Evolutionary conservation across 2,329 filamentous ascomycete genomes (phyloP).

Genomic region (Colletotrichum melonis): DNA sequence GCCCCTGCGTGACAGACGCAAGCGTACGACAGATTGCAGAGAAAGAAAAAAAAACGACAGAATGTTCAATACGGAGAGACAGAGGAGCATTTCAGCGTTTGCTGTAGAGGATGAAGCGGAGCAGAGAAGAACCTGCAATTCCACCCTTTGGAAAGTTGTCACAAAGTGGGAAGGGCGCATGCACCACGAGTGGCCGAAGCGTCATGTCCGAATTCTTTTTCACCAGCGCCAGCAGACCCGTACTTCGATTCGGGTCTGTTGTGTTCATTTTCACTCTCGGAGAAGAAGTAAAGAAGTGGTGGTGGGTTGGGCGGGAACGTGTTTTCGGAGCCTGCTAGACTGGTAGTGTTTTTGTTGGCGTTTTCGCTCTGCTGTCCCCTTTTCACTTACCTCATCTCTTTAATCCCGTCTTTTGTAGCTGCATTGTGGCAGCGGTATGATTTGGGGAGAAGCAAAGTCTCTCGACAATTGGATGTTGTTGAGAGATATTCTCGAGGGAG

Average conservation of each 20-base stretch:
- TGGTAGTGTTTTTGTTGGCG: not conserved
- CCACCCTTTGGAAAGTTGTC: not conserved
- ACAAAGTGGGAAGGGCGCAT: not conserved
- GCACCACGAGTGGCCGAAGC: too few species aligned
- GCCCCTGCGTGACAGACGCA: not conserved
- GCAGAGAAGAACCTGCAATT: too few species aligned
- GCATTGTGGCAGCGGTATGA: not conserved
- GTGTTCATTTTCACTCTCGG: not conserved
- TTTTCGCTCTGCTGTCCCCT: not conserved
- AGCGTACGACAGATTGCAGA: not conserved
- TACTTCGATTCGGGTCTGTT: not conserved
- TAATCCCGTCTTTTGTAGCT: not conserved
- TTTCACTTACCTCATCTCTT: not conserved
- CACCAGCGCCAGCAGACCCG: not conserved
- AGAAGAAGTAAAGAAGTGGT: not conserved
- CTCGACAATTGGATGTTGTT: not conserved
- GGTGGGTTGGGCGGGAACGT: not conserved
- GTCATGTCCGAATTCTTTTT: not conserved
- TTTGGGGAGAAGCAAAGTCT: not conserved
- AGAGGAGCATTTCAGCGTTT: not conserved
- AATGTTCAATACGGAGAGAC: not conserved
- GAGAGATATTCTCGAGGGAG: too few species aligned
- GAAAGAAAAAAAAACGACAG: not conserved
- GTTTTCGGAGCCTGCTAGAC: not conserved
- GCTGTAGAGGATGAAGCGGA: not conserved